Conservation (phyloP, 192 early-diverging fungal species). For the Backusella macrospora region DNA sequence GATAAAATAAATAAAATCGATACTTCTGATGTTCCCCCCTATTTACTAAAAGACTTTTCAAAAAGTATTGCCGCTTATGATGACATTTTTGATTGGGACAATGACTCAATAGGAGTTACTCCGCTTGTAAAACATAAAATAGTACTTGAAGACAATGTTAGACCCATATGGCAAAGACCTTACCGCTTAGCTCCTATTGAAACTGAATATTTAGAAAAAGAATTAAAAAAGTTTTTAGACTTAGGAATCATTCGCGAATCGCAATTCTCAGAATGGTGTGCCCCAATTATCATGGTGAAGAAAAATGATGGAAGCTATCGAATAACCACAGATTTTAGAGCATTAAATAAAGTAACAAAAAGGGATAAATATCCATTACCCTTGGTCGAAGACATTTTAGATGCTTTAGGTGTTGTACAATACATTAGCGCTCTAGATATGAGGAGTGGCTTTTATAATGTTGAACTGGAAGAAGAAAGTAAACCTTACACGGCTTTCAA, state of each 20-base stretch:
- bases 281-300: background rate
- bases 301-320: background rate
- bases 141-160: background rate
- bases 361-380: too few species aligned
- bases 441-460: constrained; percentile 44
- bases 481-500: constrained; percentile 43
- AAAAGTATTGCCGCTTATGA: background rate
- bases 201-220: background rate
- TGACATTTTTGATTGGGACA: background rate
- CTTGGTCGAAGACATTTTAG: too few species aligned
- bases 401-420: too few species aligned
- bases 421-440: constrained; percentile 53
- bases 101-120: too few species aligned
- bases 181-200: background rate
- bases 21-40: background rate
- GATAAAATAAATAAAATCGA: background rate
- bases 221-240: too few species aligned
- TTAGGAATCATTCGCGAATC: background rate
- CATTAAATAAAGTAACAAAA: too few species aligned
- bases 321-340: background rate
- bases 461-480: constrained; percentile 38
- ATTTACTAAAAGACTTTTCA: background rate
- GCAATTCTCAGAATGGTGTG: background rate
- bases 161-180: background rate
- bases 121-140: background rate